These are phyloP conservation scores for Aspergillus texensis DNA, from an alignment of 2,329 filamentous ascomycete species.

Conservation along the genomic window DNA sequence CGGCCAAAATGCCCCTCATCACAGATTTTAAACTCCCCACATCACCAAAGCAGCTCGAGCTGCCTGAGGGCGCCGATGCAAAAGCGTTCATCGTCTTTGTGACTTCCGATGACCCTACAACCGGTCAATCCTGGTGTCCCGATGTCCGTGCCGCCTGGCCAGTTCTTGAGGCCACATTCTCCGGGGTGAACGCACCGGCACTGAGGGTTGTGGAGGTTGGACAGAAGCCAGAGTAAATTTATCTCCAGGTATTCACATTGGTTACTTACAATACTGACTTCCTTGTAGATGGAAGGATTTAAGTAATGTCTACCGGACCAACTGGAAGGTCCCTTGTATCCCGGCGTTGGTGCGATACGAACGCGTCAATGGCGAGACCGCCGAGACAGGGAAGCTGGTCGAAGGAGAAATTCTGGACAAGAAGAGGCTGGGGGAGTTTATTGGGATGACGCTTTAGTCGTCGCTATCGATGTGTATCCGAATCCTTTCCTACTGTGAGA, in stretches of 20 bases:
- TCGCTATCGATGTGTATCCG: not conserved
- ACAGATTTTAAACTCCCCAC: constrained; percentile 24
- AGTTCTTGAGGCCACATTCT: constrained; percentile 35
- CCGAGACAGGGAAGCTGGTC: constrained; percentile 35
- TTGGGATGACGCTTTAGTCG: constrained; percentile 11
- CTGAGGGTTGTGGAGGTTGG: constrained; percentile 41
- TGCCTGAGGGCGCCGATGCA: constrained; percentile 20
- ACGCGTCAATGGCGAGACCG: constrained; percentile 31
- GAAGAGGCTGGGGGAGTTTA: constrained; percentile 24
- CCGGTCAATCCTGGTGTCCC: constrained; percentile 44
- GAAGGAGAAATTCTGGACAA: constrained; percentile 37
- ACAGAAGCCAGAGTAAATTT: constrained; percentile 36
- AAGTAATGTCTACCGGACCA: constrained; percentile 37
- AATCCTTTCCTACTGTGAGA: too few relatives aligned
- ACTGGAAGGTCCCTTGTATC: constrained; percentile 38
- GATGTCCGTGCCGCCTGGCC: constrained; percentile 44
- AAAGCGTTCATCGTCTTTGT: constrained; percentile 42
- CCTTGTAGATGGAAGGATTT: constrained; percentile 38
- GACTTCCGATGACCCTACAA: constrained; percentile 38
- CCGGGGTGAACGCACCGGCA: constrained; percentile 22
- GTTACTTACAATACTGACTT: not conserved
- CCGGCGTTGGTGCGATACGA: constrained; percentile 41
- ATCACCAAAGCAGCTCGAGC: constrained; percentile 30
- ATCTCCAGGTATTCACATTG: not conserved
- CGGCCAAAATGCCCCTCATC: constrained; percentile 32